Evolutionary conservation across 2,329 filamentous ascomycete genomes (phyloP).

Genomic region (Colletotrichum liriopes): DNA sequence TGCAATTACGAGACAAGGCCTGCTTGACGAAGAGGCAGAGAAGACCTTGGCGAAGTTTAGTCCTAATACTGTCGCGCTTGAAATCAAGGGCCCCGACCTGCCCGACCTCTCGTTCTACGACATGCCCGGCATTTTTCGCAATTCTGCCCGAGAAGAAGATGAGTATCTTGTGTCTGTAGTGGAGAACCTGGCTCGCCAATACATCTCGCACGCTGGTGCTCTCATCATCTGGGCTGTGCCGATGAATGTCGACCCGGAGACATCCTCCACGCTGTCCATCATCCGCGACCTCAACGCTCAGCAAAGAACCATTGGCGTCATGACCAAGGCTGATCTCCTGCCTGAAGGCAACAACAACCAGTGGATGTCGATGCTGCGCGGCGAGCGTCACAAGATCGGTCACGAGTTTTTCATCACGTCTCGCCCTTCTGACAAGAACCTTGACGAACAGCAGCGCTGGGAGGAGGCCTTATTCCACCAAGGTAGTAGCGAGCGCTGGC

Average conservation of each 20-base stretch:
- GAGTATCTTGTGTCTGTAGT: conserved; percentile 81
- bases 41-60: conserved; percentile 78
- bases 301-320: conserved; percentile 77
- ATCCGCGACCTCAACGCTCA: conserved; percentile 72
- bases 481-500: conserved; percentile 61
- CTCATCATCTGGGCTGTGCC: conserved; percentile 84
- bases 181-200: conserved; percentile 77
- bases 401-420: conserved; percentile 87
- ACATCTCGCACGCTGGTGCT: conserved; percentile 78
- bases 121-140: conserved; percentile 85
- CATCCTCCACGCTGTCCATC: conserved; percentile 78
- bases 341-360: conserved; percentile 68
- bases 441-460: conserved; percentile 67
- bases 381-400: conserved; percentile 73
- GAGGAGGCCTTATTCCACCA: conserved; percentile 68
- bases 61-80: conserved; percentile 84
- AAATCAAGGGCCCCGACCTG: conserved; percentile 80
- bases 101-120: conserved; percentile 88
- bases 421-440: conserved; percentile 70
- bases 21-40: conserved; percentile 55
- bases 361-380: conserved; percentile 76
- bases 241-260: conserved; percentile 85
- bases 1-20: conserved; percentile 55
- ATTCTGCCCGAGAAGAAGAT: conserved; percentile 74
- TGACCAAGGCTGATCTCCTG: conserved; percentile 88